A percentile compares a stretch with the other conserved stretches of the same genome.
Conservation (phyloP, 2,329 filamentous ascomycete species). For the Trichoderma endophyticum region DNA sequence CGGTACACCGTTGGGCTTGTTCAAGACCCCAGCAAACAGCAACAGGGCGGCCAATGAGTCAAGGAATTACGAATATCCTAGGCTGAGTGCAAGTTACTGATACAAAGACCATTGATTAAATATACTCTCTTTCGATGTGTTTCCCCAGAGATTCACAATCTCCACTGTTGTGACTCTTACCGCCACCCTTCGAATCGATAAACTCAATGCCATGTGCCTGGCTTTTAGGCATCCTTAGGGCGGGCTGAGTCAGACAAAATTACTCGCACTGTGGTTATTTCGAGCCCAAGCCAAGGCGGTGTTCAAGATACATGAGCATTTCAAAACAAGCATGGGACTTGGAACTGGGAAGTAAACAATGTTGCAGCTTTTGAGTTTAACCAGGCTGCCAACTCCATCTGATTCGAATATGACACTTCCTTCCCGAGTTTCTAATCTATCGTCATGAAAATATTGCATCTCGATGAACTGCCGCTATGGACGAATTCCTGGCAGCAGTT, state of each 20-base stretch:
- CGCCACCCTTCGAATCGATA: not conserved
- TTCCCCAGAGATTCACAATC: not conserved
- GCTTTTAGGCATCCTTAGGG: not conserved
- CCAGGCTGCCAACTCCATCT: not conserved
- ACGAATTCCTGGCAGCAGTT: slow-evolving; percentile 55
- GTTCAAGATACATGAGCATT: not conserved
- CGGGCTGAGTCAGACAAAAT: not conserved
- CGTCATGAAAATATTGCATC: not conserved
- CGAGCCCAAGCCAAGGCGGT: not conserved
- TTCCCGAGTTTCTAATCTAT: not conserved
- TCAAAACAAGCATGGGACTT: not conserved
- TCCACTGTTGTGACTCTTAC: not conserved
- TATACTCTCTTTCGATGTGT: not conserved
- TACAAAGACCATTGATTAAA: not conserved
- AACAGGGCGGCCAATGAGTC: not conserved
- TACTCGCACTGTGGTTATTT: not conserved
- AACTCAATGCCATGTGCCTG: not conserved
- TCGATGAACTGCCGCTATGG: slow-evolving; percentile 57
- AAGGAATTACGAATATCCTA: not conserved
- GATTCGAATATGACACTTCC: not conserved
- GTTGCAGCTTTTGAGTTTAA: not conserved
- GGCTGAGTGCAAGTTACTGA: not conserved
- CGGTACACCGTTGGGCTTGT: not conserved
- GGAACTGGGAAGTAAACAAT: not conserved
- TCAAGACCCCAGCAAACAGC: not conserved